Evolutionary conservation across 2,329 filamentous ascomycete species (phyloP).

Genomic region (Corniculantispora saksenae): DNA sequence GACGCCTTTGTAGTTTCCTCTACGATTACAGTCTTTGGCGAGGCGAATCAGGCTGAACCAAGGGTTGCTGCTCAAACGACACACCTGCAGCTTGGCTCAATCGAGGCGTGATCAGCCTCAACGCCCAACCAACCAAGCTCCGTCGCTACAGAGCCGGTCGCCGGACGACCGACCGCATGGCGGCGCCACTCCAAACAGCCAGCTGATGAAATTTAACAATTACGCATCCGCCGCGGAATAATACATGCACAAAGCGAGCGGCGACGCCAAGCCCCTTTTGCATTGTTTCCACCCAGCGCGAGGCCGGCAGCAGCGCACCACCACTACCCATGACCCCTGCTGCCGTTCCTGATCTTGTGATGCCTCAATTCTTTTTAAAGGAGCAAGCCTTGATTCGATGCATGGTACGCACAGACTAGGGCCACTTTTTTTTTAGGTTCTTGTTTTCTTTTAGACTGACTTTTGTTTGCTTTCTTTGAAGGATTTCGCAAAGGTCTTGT

Average conservation of each 20-base stretch:
- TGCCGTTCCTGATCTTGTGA: conserved; percentile 19
- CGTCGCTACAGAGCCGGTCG: not conserved
- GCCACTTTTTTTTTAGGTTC: not conserved
- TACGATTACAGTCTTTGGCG: not conserved
- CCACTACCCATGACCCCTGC: conserved; percentile 17
- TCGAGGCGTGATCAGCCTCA: conserved; percentile 2
- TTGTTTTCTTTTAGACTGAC: not conserved
- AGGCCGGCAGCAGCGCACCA: not conserved
- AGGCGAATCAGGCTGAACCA: not conserved
- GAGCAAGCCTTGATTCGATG: not conserved
- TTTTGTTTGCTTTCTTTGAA: not conserved
- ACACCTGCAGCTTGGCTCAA: not conserved
- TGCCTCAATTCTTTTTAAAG: conserved; percentile 7
- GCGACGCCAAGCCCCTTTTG: conserved; percentile 1
- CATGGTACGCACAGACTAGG: conserved; percentile 3
- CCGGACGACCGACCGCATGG: conserved; percentile 8
- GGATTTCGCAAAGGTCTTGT: not conserved
- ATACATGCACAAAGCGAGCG: not conserved
- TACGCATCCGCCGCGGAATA: not conserved
- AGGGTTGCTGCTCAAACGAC: not conserved
- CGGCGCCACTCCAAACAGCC: conserved; percentile 3
- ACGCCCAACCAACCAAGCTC: conserved; percentile 4
- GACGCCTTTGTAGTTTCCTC: too few relatives aligned
- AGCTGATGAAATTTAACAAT: conserved; percentile 15
- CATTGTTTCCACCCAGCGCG: conserved; percentile 2